phyloP scores from a whole-genome alignment of 2,329 filamentous ascomycete species.

The Rugonectria rugulosa region DNA sequence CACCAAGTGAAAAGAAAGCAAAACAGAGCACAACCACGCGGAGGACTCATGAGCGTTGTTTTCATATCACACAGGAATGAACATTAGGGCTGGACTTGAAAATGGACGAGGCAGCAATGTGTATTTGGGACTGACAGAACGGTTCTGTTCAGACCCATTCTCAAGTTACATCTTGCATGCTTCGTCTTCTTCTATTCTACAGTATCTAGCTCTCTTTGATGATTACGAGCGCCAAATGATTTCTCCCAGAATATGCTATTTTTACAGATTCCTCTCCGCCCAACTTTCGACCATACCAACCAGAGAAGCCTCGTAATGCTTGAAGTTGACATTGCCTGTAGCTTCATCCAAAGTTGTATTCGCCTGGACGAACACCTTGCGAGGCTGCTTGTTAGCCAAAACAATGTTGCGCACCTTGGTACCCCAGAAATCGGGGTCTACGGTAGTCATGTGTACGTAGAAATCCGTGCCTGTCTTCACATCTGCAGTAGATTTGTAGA shows the following conservation, averaged over 20 bases:
- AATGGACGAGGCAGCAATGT: slow-evolving; percentile 24
- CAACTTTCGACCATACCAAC: slow-evolving; percentile 87
- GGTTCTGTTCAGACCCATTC: neutral
- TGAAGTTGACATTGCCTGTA: slow-evolving; percentile 75
- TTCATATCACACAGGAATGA: slow-evolving; percentile 26
- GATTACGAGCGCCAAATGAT: slow-evolving; percentile 13
- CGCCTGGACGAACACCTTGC: slow-evolving; percentile 92
- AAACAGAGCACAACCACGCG: slow-evolving; percentile 13
- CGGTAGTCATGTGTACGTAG: slow-evolving; percentile 84
- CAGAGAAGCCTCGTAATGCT: slow-evolving; percentile 84
- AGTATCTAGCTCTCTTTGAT: slow-evolving; percentile 13
- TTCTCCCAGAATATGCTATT: neutral
- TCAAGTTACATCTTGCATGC: slow-evolving; percentile 9
- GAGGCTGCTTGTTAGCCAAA: slow-evolving; percentile 78
- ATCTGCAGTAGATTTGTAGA: slow-evolving; percentile 92
- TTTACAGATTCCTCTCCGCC: slow-evolving; percentile 66
- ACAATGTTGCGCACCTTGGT: slow-evolving; percentile 80
- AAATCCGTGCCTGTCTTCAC: slow-evolving; percentile 77
- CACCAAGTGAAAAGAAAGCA: slow-evolving; percentile 25
- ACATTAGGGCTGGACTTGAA: slow-evolving; percentile 21
- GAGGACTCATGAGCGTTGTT: slow-evolving; percentile 22
- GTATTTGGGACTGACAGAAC: slow-evolving; percentile 10
- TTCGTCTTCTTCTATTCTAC: slow-evolving; percentile 29
- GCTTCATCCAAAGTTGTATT: slow-evolving; percentile 79
- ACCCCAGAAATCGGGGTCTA: slow-evolving; percentile 84